A percentile compares a stretch with the other conserved stretches of the same genome.
Conservation (phyloP, 129 eudicot species). For the Rutidosis leptorrhynchoides region DNA sequence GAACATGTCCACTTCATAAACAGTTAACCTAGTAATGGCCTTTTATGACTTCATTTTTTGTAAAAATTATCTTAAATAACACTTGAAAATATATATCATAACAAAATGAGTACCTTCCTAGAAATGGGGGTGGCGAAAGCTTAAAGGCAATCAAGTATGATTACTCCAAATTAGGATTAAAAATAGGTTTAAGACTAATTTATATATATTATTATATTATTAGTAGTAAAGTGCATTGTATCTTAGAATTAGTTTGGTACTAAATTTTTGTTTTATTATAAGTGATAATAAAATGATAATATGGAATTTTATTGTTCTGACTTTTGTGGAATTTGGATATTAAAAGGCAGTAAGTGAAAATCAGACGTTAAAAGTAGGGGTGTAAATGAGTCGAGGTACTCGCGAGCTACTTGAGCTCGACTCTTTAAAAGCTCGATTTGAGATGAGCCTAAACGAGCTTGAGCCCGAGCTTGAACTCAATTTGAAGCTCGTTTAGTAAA, state of each 20-base stretch:
- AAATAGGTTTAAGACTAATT: slow-evolving; percentile 11
- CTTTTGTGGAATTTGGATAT: too few relatives aligned
- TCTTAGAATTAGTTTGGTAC: slow-evolving; percentile 17
- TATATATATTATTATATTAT: background rate
- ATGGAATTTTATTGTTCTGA: background rate
- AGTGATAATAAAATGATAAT: slow-evolving; percentile 1
- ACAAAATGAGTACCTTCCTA: slow-evolving; percentile 12
- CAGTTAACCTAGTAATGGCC: background rate
- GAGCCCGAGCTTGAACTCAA: too few relatives aligned
- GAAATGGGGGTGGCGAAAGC: slow-evolving; percentile 4
- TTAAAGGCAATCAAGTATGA: background rate
- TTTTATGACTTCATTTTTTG: slow-evolving; percentile 12
- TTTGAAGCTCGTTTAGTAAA: too few relatives aligned
- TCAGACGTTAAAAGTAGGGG: too few relatives aligned
- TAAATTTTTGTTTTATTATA: background rate
- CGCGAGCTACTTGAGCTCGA: too few relatives aligned
- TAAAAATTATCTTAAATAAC: slow-evolving; percentile 16
- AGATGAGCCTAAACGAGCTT: too few relatives aligned
- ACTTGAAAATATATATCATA: slow-evolving; percentile 5
- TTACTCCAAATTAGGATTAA: background rate
- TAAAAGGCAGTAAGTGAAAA: too few relatives aligned
- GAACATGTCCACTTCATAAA: slow-evolving; percentile 24
- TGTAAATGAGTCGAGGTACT: too few relatives aligned
- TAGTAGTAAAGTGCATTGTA: slow-evolving; percentile 15
- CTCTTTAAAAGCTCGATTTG: too few relatives aligned